Evolutionary conservation across 2,329 filamentous ascomycete species (phyloP).

Genomic region (Hypoxylon sp.): DNA sequence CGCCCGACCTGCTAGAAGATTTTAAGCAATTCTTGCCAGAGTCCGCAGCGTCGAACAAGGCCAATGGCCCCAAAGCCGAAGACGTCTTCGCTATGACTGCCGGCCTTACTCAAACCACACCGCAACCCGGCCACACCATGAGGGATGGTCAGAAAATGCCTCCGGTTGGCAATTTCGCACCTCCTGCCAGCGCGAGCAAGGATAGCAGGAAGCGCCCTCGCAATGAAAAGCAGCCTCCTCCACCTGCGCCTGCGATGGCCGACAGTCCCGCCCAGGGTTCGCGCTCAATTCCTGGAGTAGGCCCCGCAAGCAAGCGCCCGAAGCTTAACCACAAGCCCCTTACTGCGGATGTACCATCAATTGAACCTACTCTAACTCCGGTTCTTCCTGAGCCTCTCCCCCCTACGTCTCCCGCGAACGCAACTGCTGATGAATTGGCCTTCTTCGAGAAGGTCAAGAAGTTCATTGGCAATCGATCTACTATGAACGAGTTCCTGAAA

Average conservation of each 20-base stretch:
- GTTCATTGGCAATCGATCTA: slow-evolving; percentile 90
- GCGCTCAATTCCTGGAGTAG: slow-evolving; percentile 56
- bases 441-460: slow-evolving; percentile 99
- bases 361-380: slow-evolving; percentile 91
- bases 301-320: slow-evolving; percentile 72
- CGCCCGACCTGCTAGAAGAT: slow-evolving; percentile 94
- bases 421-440: slow-evolving; percentile 85
- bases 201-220: slow-evolving; percentile 91
- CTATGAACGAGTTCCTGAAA: slow-evolving; percentile 96
- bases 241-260: slow-evolving; percentile 61
- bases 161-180: slow-evolving; percentile 94
- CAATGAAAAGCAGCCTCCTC: slow-evolving; percentile 67
- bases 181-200: slow-evolving; percentile 83
- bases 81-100: slow-evolving; percentile 73
- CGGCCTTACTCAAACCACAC: slow-evolving; percentile 64
- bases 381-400: slow-evolving; percentile 89
- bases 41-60: slow-evolving; percentile 75
- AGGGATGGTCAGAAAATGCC: slow-evolving; percentile 84
- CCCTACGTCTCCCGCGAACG: slow-evolving; percentile 79
- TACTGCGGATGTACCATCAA: slow-evolving; percentile 69
- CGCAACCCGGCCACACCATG: slow-evolving; percentile 65
- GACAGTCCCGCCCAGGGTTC: slow-evolving; percentile 60
- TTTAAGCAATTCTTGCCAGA: slow-evolving; percentile 99
- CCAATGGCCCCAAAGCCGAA: slow-evolving; percentile 71
- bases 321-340: slow-evolving; percentile 81